Evolutionary conservation across 2,329 filamentous ascomycete genomes (phyloP), one percentile per base, ranked within the genome.

Genomic region (Davidsoniella virescens): DNA sequence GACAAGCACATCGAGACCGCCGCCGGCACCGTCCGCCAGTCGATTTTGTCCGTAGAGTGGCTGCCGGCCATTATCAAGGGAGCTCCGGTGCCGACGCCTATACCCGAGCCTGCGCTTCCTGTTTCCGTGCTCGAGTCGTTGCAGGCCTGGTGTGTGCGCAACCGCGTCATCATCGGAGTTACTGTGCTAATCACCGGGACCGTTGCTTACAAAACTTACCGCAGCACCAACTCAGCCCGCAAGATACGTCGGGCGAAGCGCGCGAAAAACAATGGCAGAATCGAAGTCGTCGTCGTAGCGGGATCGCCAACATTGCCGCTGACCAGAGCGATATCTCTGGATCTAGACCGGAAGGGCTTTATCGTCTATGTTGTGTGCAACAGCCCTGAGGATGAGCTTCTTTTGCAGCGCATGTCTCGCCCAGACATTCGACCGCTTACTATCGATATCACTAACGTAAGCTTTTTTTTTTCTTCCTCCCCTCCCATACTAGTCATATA

Each of bases 351-450:
- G 53, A 78, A 87, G 56, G 92, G 92, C 4, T 96, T 93, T 63
- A 84, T 96, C 54, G 86, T 96, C 51, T 98, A 87, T 63, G 72
- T 98, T 54, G 84, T 94, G 1, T 90, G 87, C 59, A 82, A 79
- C 55, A 86, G 79, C n/a, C 68, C 80, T 53, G 85, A 94, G 58
- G 90, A 96, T 57, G 87, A 96, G 63, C 72, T 80, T 36, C 68
- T 83, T 55, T 80, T 96, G 12, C 77, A 85, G 54, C 75, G 77
- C 54, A 76, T 94, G 62, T 75, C 80, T n/a, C 74, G 87, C 54
- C 72, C 79, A 5, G 92, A 96, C 61, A 82, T 96, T 56, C 77
- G 83, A 55, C 80, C 90, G 6, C 67, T 98, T 52, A 78, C 78
- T 61, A 73, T 96, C 55, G 87, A 96, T 59, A 78, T 93, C 36